Percentiles rank a stretch among this genome's conserved stretches.
phyloP scores from a whole-genome alignment of 306 rosid species.

The Cicer arietinum region DNA sequence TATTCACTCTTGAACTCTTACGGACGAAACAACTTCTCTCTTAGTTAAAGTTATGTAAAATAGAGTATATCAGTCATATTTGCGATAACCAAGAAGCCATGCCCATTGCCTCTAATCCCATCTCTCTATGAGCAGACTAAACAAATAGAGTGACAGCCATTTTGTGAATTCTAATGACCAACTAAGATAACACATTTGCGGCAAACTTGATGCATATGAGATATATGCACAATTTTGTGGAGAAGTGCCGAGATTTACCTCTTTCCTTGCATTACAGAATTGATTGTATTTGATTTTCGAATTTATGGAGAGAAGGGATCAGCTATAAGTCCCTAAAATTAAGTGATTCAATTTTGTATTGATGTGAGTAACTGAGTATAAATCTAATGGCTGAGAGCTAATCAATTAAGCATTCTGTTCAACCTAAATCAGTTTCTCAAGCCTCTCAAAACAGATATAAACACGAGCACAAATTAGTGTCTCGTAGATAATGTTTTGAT shows the following conservation, averaged over 20 bases:
- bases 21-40: too few species aligned
- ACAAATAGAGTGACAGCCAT: too few species aligned
- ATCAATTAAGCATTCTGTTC: background rate
- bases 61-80: too few species aligned
- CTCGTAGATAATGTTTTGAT: background rate
- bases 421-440: background rate
- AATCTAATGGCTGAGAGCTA: constrained; percentile 3
- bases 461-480: background rate
- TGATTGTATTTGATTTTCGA: background rate
- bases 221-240: background rate
- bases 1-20: too few species aligned
- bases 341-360: background rate
- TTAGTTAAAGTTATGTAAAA: too few species aligned
- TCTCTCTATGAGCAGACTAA: too few species aligned
- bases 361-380: background rate
- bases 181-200: background rate
- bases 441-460: constrained; percentile 13
- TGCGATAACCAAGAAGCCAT: too few species aligned
- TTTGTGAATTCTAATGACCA: background rate
- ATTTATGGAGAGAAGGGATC: background rate
- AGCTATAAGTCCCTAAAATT: background rate
- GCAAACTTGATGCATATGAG: background rate
- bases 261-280: background rate
- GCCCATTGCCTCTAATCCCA: too few species aligned
- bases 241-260: background rate